These are phyloP conservation scores for Phaeosphaeria sp. DNA, from an alignment of 2,329 filamentous ascomycete genomes.

Conservation along the genomic window DNA sequence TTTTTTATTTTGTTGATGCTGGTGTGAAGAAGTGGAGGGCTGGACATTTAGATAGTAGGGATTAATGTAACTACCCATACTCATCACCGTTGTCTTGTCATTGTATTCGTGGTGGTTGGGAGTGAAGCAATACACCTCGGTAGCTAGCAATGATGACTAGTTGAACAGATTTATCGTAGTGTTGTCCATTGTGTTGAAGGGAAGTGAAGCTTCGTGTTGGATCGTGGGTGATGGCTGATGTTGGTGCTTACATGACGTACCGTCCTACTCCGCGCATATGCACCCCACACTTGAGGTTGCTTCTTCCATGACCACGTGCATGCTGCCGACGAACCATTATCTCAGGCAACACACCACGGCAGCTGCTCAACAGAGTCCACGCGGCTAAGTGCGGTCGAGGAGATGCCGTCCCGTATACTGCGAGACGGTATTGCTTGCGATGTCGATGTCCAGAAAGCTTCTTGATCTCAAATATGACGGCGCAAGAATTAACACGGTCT, in stretches of 20 bases:
- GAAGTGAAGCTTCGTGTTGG: no score
- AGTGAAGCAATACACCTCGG: no score
- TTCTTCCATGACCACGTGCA: constrained; percentile 20
- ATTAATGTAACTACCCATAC: background rate
- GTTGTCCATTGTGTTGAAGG: no score
- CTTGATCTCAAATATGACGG: background rate
- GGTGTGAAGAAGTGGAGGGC: background rate
- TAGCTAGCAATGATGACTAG: no score
- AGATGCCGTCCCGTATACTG: constrained; percentile 2
- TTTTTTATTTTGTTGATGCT: background rate
- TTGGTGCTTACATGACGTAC: constrained; percentile 5
- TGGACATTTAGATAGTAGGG: background rate
- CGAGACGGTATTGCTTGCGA: constrained; percentile 3
- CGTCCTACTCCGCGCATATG: no score
- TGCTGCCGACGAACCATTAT: constrained; percentile 21
- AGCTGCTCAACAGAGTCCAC: background rate
- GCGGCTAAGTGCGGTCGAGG: background rate
- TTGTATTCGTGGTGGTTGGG: background rate
- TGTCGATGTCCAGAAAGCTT: background rate
- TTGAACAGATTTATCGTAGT: no score
- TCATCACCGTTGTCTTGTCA: background rate
- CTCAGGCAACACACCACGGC: constrained; percentile 19
- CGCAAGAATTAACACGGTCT: background rate
- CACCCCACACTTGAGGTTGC: constrained; percentile 17
- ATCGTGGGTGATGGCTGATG: no score